Base-by-base conservation (phyloP, 2,329 filamentous ascomycete species). In the Xylaria sp. region DNA sequence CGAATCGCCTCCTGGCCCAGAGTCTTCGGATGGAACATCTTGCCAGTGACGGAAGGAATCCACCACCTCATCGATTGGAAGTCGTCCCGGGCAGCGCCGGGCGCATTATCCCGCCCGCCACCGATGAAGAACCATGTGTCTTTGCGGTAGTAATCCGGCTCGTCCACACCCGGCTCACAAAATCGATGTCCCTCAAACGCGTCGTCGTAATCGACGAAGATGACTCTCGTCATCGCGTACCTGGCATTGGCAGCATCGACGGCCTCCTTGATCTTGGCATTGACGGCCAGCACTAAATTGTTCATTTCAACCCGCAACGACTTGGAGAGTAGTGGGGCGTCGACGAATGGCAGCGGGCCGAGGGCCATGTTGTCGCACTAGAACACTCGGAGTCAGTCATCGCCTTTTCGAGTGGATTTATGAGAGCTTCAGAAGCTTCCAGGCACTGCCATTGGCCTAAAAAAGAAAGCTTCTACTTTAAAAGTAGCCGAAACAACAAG, bases 51-150 rank as follows among this genome's bases (percentile, higher is more conserved):
- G 34, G 81, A 82, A 14, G 83, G 82, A n/a, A 83, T 81, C 72
- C 82, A 81, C 82, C 82, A 83, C 80, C 79, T 79, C 61, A 77
- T 65, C 6, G 72, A 65, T 30, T 71, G 66, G 3, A 78, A 27
- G 12, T 75, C 70, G 0, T 73, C 75, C 8, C 74, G 66, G 2
- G 78, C 76, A 51, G 69, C 70, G 62, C 75, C 76, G 51, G 69
- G 65, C 6, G 73, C 76, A 60, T 83, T 83, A 61, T 85, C 83
- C 3, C 71, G 67, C 2, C 82, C 83, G 4, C 82, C 83, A 2
- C 84, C 82, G 30, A 83, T 79, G 69, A 85, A 85, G 69, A 85
- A 85, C 82, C 82, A 85, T 0, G 82, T 85, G 24, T 82, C 81
- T 21, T 76, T 77, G 34, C 81, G 78, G 4, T 72, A 70, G 63